Evolutionary conservation across 2,329 filamentous ascomycete genomes (phyloP).

Genomic region (Colletotrichum sp.): DNA sequence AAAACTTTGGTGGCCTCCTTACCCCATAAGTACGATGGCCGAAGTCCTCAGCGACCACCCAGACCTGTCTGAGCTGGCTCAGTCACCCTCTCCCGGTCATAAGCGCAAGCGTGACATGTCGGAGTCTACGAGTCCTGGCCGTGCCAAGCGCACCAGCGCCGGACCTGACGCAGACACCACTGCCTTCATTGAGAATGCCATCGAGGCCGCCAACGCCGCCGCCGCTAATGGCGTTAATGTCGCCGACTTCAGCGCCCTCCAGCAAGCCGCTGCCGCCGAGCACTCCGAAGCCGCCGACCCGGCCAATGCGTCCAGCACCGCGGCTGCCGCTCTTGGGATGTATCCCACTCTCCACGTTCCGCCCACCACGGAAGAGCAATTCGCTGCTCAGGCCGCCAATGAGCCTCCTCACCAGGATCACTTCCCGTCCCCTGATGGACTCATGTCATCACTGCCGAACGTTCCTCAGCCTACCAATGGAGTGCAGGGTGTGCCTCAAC

Average conservation of each 20-base stretch:
- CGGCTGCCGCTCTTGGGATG: constrained; percentile 64
- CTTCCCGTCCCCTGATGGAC: constrained; percentile 37
- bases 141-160: constrained; percentile 57
- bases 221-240: constrained; percentile 49
- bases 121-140: constrained; percentile 54
- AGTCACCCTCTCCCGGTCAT: constrained; percentile 47
- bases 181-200: constrained; percentile 60
- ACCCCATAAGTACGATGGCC: constrained; percentile 43
- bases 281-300: constrained; percentile 55
- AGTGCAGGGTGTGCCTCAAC: constrained; percentile 12
- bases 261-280: constrained; percentile 54
- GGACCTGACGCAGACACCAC: constrained; percentile 48
- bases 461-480: constrained; percentile 18
- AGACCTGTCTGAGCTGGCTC: constrained; percentile 45
- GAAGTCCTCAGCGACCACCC: constrained; percentile 53
- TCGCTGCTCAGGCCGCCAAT: constrained; percentile 54
- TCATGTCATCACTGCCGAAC: constrained; percentile 16
- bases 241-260: constrained; percentile 61
- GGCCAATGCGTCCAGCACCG: constrained; percentile 62
- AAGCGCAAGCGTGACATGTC: constrained; percentile 60
- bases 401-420: constrained; percentile 42
- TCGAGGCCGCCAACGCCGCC: constrained; percentile 46
- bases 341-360: constrained; percentile 66
- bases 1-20: not conserved
- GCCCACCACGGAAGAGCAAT: constrained; percentile 63